Evolutionary conservation across 1,284 basidiomycete genomes (phyloP).

Genomic region (Athelia sp.): DNA sequence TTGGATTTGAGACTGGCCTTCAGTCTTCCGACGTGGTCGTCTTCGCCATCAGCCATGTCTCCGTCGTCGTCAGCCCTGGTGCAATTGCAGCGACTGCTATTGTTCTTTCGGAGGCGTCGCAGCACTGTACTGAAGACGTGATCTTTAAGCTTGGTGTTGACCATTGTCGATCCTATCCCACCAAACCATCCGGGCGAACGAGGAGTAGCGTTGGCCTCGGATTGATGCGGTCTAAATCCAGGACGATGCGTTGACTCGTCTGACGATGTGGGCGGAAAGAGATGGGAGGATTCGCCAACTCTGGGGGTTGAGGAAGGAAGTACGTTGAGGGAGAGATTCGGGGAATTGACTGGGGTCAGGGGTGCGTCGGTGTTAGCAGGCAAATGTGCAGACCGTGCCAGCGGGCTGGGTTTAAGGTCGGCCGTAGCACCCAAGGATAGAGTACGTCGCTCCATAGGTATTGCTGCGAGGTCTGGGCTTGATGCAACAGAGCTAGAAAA

Average conservation of each 20-base stretch:
- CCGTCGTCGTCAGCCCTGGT: slow-evolving; percentile 40
- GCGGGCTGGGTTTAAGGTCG: slow-evolving; percentile 33
- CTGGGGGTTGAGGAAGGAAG: neutral
- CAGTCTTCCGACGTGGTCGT: slow-evolving; percentile 34
- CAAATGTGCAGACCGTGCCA: slow-evolving; percentile 33
- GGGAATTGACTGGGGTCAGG: slow-evolving; percentile 52
- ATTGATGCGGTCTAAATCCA: slow-evolving; percentile 30
- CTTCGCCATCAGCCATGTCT: slow-evolving; percentile 38
- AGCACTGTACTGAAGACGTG: slow-evolving; percentile 89
- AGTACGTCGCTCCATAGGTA: slow-evolving; percentile 13
- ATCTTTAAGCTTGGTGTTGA: slow-evolving; percentile 90
- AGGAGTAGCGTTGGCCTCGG: slow-evolving; percentile 28
- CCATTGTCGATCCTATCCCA: slow-evolving; percentile 86
- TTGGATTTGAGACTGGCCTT: slow-evolving; percentile 29
- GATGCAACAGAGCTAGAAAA: slow-evolving; percentile 49
- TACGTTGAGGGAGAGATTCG: slow-evolving; percentile 26
- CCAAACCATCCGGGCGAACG: slow-evolving; percentile 58
- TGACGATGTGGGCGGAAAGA: slow-evolving; percentile 18
- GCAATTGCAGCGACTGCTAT: slow-evolving; percentile 35
- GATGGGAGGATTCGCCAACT: slow-evolving; percentile 8
- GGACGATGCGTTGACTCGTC: slow-evolving; percentile 27
- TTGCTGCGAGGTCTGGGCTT: slow-evolving; percentile 61
- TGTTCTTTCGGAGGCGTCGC: slow-evolving; percentile 56
- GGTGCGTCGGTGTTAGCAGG: slow-evolving; percentile 34
- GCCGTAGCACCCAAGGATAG: neutral